These are phyloP conservation scores for Cystoisospora suis DNA, from an alignment of 169 alveolate species.

Conservation along the genomic window DNA sequence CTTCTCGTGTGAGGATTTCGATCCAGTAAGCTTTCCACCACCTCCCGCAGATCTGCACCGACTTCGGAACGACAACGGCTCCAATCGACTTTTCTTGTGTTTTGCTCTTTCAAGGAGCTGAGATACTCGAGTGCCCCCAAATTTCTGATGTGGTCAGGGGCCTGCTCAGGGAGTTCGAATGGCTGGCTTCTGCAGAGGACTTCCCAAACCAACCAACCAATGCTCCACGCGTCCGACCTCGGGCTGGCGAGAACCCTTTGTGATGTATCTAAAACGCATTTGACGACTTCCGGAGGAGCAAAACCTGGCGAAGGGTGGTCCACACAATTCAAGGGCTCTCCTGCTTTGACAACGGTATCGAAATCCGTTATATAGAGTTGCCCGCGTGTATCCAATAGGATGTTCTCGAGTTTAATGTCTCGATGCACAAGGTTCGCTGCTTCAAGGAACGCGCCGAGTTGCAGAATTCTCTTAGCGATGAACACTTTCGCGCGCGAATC, in stretches of 20 bases:
- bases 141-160: not conserved
- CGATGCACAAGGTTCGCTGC: not conserved
- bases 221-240: not conserved
- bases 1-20: not conserved
- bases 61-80: not conserved
- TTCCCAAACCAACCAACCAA: constrained; percentile 1
- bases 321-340: not conserved
- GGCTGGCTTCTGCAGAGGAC: not conserved
- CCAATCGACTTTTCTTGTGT: not conserved
- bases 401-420: constrained; percentile 3
- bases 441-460: not conserved
- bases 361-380: not conserved
- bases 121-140: not conserved
- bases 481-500: not conserved
- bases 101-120: not conserved
- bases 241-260: not conserved
- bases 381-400: not conserved
- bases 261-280: not conserved
- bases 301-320: not conserved
- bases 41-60: not conserved
- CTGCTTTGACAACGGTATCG: not conserved
- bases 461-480: not conserved
- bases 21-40: not conserved
- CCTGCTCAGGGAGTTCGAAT: not conserved
- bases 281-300: not conserved